Base-by-base conservation (phyloP, 352 stramenopile species). In the Phytophthora ohioensis region DNA sequence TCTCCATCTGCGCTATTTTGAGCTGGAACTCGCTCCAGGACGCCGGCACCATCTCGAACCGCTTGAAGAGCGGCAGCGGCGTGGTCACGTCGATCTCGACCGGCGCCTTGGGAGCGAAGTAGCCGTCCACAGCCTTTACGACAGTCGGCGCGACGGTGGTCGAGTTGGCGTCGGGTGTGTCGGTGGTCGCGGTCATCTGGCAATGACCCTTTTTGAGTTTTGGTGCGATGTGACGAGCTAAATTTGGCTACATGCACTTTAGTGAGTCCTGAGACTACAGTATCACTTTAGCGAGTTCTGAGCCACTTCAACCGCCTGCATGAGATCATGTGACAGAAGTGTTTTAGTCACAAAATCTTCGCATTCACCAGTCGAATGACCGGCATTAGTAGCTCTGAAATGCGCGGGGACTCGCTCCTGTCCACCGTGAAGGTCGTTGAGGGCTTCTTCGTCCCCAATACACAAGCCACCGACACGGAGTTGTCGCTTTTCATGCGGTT, bases 401-500 rank as follows among this genome's bases (percentile, higher is more conserved):
- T 21, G 41, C 36, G 30, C 38, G 35, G 31, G 11, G 15, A 4
- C 39, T 52, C 34, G 32, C 35, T 21, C 43, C 38, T 15, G 30
- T 46, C 36, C 31, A 30, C n/a, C 7, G 46, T 70, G 21, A 66
- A 62, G 47, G 46, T 39, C 5, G 60, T 70, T 15, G 52, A 69
- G 13, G 59, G 58, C 1, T 69, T 73, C 21, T 73, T 73, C 59
- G 27, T 10, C 4, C 36, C 17, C 4, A 69, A 61, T 31, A 5
- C 31, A 4, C 7, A 45, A 2, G 11, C 13, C 6, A 10, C 10
- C 5, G 32, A 48, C 45, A n/a, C 51, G 1, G 13, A 55, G 5
- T 39, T 57, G 39, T 71, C 54, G 13, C 48, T 84, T 36, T 81
- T 82, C 69, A 60, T 57, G 54, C 68, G 70, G 21, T 83, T 78